Evolutionary conservation across 2,329 filamentous ascomycete species (phyloP), one percentile per base, ranked within the genome.

Genomic region (Stylonectria norvegica): DNA sequence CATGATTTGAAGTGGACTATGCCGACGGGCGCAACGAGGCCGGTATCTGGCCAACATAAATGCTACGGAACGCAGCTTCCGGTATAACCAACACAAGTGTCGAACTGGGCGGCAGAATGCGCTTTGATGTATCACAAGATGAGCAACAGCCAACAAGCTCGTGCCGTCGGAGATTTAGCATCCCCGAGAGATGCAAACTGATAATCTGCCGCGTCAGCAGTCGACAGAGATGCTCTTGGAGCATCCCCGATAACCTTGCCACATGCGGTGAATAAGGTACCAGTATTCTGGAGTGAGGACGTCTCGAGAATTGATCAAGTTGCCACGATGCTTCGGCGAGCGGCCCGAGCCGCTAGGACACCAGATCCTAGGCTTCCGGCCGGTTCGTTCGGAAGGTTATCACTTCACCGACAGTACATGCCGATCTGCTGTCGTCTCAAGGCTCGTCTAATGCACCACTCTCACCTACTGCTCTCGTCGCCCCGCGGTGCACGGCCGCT

Each of bases 271-370:
- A n/a, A n/a, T n/a, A n/a, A n/a, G n/a, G n/a, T n/a, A n/a, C n/a
- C n/a, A n/a, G n/a, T n/a, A n/a, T n/a, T n/a, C n/a, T n/a, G n/a
- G n/a, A n/a, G n/a, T n/a, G n/a, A n/a, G n/a, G n/a, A n/a, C n/a
- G 36, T 27, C 35, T 41, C 34, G 41, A 38, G 37, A 47, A 41
- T 23, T 38, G 43, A 35, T 22, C 20, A 40, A 34, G 35, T 40
- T 16, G 28, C 25, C 43, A 38, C 37, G 37, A 40, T 35, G 23
- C 39, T 36, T 45, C 44, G 51, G 47, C 48, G 45, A 41, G 52
- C 54, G 54, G 54, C 43, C 50, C 54, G 54, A 52, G 48, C 54
- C 54, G 54, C 48, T 47, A 45, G 38, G 43, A 50, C 48, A 52
- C 47, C 51, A 48, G 43, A 47, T 39, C 38, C 32, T 47, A 43